Evolutionary conservation across 805 yeast genomes (phyloP).

Genomic region (Kuraishia ogatae): DNA sequence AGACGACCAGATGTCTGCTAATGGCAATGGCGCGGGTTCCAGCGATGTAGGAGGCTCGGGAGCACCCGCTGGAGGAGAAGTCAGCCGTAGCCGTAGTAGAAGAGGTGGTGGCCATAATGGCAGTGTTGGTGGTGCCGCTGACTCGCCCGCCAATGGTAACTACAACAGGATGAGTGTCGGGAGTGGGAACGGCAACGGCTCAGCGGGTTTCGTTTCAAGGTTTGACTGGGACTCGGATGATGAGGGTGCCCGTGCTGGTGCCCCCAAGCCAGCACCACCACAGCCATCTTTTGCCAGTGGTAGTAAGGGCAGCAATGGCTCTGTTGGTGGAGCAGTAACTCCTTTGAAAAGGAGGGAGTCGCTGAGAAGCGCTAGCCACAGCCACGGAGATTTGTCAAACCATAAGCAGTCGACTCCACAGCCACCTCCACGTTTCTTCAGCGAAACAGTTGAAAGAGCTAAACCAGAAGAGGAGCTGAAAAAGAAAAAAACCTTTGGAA

Average conservation of each 20-base stretch:
- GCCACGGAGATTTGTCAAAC: not conserved
- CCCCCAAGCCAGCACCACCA: not conserved
- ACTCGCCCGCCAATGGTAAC: slow-evolving; percentile 7
- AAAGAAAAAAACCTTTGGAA: slow-evolving; percentile 22
- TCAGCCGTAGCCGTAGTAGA: slow-evolving; percentile 8
- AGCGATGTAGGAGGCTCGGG: not conserved
- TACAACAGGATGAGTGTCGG: not conserved
- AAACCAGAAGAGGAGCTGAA: slow-evolving; percentile 5
- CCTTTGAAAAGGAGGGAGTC: not conserved
- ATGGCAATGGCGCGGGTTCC: slow-evolving; percentile 4
- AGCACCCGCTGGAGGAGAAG: not conserved
- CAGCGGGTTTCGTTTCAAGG: slow-evolving; percentile 54
- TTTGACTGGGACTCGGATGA: slow-evolving; percentile 21
- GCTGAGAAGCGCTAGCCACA: slow-evolving; percentile 3
- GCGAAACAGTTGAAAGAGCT: slow-evolving; percentile 13
- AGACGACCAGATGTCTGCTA: slow-evolving; percentile 1
- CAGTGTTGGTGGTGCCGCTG: not conserved
- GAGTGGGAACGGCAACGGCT: slow-evolving; percentile 18
- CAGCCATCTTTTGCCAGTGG: not conserved
- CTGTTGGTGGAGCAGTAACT: not conserved
- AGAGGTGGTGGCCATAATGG: slow-evolving; percentile 11
- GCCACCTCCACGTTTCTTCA: slow-evolving; percentile 15
- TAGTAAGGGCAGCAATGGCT: not conserved
- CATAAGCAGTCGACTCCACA: not conserved
- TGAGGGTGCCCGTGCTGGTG: not conserved